Evolutionary conservation across 2,329 filamentous ascomycete species (phyloP).

Genomic region (Metarhizium humberi): DNA sequence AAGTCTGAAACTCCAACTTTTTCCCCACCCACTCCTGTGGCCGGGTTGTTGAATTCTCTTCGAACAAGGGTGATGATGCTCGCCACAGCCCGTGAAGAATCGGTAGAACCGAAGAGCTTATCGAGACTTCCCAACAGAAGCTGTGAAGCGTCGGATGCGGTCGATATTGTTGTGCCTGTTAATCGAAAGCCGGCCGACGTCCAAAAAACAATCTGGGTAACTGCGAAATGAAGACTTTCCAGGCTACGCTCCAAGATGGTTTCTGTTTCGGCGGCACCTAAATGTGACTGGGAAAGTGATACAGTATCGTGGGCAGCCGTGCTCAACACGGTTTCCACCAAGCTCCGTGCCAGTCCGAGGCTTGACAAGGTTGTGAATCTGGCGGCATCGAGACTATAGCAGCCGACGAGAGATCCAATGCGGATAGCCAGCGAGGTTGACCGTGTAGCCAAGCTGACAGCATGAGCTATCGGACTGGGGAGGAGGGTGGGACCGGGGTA

Average conservation of each 20-base stretch:
- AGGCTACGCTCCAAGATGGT: conserved; percentile 47
- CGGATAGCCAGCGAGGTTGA: conserved; percentile 50
- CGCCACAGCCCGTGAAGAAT: conserved; percentile 57
- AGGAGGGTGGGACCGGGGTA: conserved; percentile 39
- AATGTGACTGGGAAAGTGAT: conserved; percentile 32
- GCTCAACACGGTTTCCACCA: conserved; percentile 45
- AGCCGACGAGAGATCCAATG: conserved; percentile 40
- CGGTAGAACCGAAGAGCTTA: conserved; percentile 58
- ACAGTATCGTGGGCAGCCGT: conserved; percentile 42
- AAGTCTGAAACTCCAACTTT: conserved; percentile 51
- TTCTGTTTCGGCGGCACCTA: conserved; percentile 44
- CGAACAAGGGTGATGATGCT: conserved; percentile 56
- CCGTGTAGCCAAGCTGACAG: conserved; percentile 50
- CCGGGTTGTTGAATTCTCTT: conserved; percentile 54
- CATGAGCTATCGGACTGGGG: conserved; percentile 46
- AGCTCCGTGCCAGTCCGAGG: conserved; percentile 44
- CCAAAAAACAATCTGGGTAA: conserved; percentile 51
- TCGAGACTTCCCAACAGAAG: conserved; percentile 50
- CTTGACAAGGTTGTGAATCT: conserved; percentile 47
- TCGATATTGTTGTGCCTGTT: conserved; percentile 44
- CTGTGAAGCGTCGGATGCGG: conserved; percentile 47
- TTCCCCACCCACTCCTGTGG: conserved; percentile 49
- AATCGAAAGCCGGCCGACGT: conserved; percentile 51
- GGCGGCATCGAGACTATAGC: conserved; percentile 42
- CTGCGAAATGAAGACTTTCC: conserved; percentile 45